Percentiles rank a stretch among this genome's conserved stretches.
phyloP scores from a whole-genome alignment of 768 basidiomycete genomes.

The Leccinum imitatum region DNA sequence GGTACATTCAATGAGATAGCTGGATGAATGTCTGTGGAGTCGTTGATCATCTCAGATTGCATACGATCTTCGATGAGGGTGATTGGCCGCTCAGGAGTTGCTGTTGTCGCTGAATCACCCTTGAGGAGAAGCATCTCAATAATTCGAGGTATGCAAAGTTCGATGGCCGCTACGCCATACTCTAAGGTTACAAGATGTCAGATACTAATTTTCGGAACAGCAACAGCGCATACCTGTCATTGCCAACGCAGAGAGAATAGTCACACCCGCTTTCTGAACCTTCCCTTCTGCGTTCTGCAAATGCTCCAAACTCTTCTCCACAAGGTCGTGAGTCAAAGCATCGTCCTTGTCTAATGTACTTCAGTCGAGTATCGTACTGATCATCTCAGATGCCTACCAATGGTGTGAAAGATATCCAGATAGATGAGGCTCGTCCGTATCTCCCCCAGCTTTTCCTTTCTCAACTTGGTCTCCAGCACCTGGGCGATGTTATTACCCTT shows the following conservation, averaged over 20 bases:
- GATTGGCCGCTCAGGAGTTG: no score
- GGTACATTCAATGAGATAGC: background rate
- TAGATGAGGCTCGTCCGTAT: background rate
- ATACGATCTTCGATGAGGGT: background rate
- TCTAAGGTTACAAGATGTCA: background rate
- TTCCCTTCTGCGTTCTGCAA: background rate
- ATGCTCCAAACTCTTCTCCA: background rate
- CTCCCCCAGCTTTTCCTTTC: background rate
- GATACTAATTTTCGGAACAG: background rate
- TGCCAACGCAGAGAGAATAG: background rate
- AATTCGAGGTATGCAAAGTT: background rate
- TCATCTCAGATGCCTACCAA: background rate
- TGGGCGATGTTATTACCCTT: background rate
- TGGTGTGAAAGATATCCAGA: background rate
- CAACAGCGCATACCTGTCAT: background rate
- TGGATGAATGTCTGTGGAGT: background rate
- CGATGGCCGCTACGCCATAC: background rate
- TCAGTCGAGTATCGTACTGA: background rate
- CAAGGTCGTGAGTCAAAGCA: background rate
- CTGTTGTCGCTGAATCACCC: background rate
- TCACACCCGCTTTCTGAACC: background rate
- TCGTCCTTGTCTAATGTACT: background rate
- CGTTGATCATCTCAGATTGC: background rate
- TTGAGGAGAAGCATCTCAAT: background rate
- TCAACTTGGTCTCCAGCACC: background rate